Evolutionary conservation across 2,329 filamentous ascomycete genomes (phyloP).

Genomic region (Calonectria hawksworthii): DNA sequence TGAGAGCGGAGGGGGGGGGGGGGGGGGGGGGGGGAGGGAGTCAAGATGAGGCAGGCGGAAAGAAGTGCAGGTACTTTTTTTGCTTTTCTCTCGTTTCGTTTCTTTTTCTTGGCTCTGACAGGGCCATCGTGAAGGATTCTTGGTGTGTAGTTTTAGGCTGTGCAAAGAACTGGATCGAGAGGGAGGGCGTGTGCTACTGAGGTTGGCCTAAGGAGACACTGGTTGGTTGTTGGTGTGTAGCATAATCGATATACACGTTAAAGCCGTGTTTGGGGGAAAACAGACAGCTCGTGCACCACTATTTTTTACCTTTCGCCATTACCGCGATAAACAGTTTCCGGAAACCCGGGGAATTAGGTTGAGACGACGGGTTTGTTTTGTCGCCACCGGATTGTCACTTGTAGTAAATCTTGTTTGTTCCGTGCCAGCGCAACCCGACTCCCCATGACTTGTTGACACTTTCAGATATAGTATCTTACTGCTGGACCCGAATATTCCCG

Average conservation of each 20-base stretch:
- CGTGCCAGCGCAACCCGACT: not conserved
- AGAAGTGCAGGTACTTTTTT: conserved; percentile 5
- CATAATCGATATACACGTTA: not conserved
- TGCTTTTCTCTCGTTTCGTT: not conserved
- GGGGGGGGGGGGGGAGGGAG: not conserved
- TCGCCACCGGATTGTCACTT: not conserved
- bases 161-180: not conserved
- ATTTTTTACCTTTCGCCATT: not conserved
- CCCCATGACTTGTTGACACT: not conserved
- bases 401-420: not conserved
- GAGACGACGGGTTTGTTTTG: not conserved
- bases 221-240: conserved; percentile 3
- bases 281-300: not conserved
- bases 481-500: conserved; percentile 21
- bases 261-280: not conserved
- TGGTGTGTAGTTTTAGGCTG: conserved; percentile 12
- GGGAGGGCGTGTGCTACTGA: not conserved
- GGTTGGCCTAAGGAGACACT: not conserved
- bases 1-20: too few relatives aligned
- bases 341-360: conserved; percentile 1
- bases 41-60: conserved; percentile 11
- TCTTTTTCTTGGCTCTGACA: conserved; percentile 5
- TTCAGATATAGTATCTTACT: not conserved
- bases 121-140: conserved; percentile 6
- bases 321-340: conserved; percentile 3